A percentile compares a stretch with the other conserved stretches of the same genome.
Conservation (phyloP, 2,329 filamentous ascomycete genomes). For the Diaporthe destruens region DNA sequence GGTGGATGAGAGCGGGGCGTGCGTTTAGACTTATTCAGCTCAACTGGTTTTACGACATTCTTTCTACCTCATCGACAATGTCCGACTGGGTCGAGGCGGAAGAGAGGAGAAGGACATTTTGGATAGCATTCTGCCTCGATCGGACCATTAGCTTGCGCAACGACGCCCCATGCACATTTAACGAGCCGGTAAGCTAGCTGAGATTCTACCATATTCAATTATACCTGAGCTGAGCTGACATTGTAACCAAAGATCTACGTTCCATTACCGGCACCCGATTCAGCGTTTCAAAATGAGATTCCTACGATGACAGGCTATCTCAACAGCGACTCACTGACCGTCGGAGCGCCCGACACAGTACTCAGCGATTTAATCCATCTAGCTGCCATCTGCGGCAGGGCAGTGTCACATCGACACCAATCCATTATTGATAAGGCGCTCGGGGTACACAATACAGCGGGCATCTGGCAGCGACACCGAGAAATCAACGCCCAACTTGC, state of each 20-base stretch:
- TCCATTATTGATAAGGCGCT: constrained; percentile 16
- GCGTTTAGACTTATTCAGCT: constrained; percentile 46
- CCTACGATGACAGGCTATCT: constrained; percentile 12
- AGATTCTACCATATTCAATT: neutral
- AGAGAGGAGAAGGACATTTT: constrained; percentile 34
- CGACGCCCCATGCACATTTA: constrained; percentile 28
- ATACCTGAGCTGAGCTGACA: neutral
- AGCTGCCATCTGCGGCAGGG: constrained; percentile 20
- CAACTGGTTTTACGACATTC: constrained; percentile 29
- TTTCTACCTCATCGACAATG: constrained; percentile 10
- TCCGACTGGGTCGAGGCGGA: constrained; percentile 29
- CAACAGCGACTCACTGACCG: constrained; percentile 10
- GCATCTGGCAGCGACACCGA: constrained; percentile 18
- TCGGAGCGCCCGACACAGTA: neutral
- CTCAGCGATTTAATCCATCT: constrained; percentile 15
- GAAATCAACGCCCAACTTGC: constrained; percentile 2
- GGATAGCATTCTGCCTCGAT: constrained; percentile 31
- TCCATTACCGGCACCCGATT: constrained; percentile 17
- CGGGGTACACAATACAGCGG: constrained; percentile 18
- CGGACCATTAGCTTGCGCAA: constrained; percentile 20
- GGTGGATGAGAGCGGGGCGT: constrained; percentile 46
- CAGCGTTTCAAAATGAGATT: constrained; percentile 23
- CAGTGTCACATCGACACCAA: constrained; percentile 17
- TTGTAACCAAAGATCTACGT: constrained; percentile 1
- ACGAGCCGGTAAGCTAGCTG: constrained; percentile 14